Evolutionary conservation across 805 yeast genomes (phyloP).

Genomic region (Pichia thaimueangensis): DNA sequence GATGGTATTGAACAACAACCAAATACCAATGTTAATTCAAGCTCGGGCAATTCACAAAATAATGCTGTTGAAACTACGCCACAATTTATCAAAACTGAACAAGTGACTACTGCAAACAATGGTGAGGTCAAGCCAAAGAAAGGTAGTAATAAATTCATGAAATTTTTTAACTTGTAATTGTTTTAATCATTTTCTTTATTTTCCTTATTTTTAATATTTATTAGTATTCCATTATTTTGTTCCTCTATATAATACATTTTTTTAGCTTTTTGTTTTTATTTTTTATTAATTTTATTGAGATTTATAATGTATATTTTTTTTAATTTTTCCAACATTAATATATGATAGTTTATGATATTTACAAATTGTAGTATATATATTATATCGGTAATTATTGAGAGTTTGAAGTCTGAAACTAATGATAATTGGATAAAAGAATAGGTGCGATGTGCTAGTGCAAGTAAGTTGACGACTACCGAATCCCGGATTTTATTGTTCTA

Average conservation of each 20-base stretch:
- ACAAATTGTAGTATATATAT: background rate
- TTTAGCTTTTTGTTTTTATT: background rate
- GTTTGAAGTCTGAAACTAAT: too few relatives aligned
- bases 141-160: constrained; percentile 21
- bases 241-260: background rate
- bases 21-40: too few relatives aligned
- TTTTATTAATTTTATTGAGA: background rate
- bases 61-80: too few relatives aligned
- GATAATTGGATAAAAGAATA: too few relatives aligned
- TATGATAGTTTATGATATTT: background rate
- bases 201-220: background rate
- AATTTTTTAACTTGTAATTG: constrained; percentile 23
- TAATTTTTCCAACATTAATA: background rate
- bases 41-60: background rate
- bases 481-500: too few relatives aligned
- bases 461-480: too few relatives aligned
- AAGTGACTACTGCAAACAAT: too few relatives aligned
- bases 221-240: background rate
- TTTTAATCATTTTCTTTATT: background rate
- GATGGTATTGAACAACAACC: background rate
- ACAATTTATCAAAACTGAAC: too few relatives aligned
- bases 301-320: background rate
- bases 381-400: too few relatives aligned
- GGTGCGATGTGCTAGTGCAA: too few relatives aligned
- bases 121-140: constrained; percentile 1